Base-by-base conservation (phyloP, 2,329 filamentous ascomycete species). In the Diplodia scrobiculata region DNA sequence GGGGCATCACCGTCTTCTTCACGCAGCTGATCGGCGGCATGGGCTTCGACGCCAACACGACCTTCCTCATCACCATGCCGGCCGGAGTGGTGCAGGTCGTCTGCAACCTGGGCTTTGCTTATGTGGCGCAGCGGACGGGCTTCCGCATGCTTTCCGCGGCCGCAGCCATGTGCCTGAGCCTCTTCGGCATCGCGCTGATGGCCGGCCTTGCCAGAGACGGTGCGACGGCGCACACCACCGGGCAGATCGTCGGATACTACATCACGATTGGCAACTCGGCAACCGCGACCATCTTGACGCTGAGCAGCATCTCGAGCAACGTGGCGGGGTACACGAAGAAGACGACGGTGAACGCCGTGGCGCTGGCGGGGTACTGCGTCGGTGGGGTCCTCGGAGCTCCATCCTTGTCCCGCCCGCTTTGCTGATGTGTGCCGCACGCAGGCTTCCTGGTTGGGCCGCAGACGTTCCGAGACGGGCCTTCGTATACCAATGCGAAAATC, bases 1-100 rank as follows among this genome's bases (percentile, higher is more conserved):
- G 54, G n/a, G 54, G 54, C 25, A 59, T 45, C 13, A 59, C 54
- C 14, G 54, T 59, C 19, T 59, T 59, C 14, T 59, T 47, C 38
- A 59, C 54, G 0, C 54, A 59, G 25, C 36, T 59, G 14, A 59
- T 59, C 25, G 54, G 54, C 14, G 38, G 54, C 19, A 59, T 59
- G 54, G 54, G 54, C 14, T 59, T 59, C 14, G 36, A 59, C 17
- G 38, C 36, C 21, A 59, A 59, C 25, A 59, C 54, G 0, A 59
- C 54, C 25, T 59, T 59, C 38, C 38, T 59, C 38, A 59, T 59
- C 38, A 59, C 36, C 36, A 59, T 59, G 54, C 54, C 54, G 0
- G 54, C 36, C 0, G 54, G 36, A 3, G 9, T 59, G 0, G 54
- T 59, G 21, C 54, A 59, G 36, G 54, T 59, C 0, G 21, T 47